Percentiles rank a stretch among this genome's conserved stretches.
Conservation (phyloP, 148 eudicot species). For the Diospyros kaki region DNA sequence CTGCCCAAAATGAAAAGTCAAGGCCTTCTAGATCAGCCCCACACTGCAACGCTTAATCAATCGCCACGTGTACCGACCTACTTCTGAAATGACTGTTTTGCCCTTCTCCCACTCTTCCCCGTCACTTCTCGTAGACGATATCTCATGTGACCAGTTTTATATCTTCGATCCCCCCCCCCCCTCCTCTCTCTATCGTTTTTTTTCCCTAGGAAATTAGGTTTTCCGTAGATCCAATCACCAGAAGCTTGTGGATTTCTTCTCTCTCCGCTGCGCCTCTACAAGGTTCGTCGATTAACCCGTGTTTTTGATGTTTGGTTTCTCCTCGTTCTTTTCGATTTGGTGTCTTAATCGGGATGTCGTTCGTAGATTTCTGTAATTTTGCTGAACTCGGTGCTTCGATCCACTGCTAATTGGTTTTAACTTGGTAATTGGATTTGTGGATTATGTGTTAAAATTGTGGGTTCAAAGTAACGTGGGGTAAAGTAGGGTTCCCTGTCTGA, state of each 20-base stretch:
- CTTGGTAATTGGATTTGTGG: background rate
- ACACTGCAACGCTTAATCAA: background rate
- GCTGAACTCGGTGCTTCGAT: background rate
- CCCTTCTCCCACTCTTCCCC: constrained; percentile 13
- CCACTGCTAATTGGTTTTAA: background rate
- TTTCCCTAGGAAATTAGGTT: constrained; percentile 7
- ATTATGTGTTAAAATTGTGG: constrained; percentile 2
- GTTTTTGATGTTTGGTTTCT: background rate
- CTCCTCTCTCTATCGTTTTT: background rate
- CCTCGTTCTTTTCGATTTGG: background rate
- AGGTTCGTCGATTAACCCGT: constrained; percentile 6
- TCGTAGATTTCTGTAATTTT: constrained; percentile 1
- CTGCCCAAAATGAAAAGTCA: background rate
- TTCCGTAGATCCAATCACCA: constrained; percentile 2
- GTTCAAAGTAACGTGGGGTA: background rate
- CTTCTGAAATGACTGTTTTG: background rate
- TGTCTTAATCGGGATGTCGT: background rate
- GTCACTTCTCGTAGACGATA: constrained; percentile 12
- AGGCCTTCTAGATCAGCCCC: constrained; percentile 8
- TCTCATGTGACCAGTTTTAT: constrained; percentile 5
- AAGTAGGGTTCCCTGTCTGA: constrained; percentile 3
- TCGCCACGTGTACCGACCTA: background rate
- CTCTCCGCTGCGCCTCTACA: background rate
- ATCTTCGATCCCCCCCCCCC: background rate
- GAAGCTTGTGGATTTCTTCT: background rate